Percentiles rank a stretch among this genome's conserved stretches.
These are phyloP conservation scores for Eucalyptus marginata DNA, from an alignment of 345 rosid genomes.

Conservation along the genomic window DNA sequence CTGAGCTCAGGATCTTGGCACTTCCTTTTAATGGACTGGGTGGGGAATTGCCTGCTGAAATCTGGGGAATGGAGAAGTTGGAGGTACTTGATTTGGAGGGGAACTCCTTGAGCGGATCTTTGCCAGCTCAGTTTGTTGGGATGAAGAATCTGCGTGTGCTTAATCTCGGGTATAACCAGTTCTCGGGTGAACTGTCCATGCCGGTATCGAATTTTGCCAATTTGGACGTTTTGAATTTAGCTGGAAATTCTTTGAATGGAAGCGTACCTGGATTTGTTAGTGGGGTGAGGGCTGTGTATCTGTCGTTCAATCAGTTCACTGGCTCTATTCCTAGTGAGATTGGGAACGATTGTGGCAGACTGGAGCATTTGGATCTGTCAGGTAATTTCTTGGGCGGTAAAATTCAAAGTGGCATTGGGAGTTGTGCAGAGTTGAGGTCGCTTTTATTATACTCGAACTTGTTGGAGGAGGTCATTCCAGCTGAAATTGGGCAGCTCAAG, in stretches of 20 bases:
- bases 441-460: slow-evolving; percentile 61
- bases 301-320: slow-evolving; percentile 42
- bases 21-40: slow-evolving; percentile 63
- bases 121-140: slow-evolving; percentile 41
- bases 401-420: slow-evolving; percentile 64
- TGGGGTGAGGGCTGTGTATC: slow-evolving; percentile 44
- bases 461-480: slow-evolving; percentile 69
- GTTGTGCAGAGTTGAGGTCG: slow-evolving; percentile 41
- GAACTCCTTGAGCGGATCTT: slow-evolving; percentile 29
- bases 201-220: slow-evolving; percentile 17
- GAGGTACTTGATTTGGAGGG: slow-evolving; percentile 92
- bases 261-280: slow-evolving; percentile 63
- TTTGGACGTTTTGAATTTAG: slow-evolving; percentile 60
- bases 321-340: slow-evolving; percentile 54
- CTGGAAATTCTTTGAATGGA: slow-evolving; percentile 70
- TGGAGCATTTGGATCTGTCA: slow-evolving; percentile 82
- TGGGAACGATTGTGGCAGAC: slow-evolving; percentile 54
- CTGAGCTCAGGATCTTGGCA: slow-evolving; percentile 62
- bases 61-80: slow-evolving; percentile 72
- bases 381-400: slow-evolving; percentile 58
- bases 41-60: slow-evolving; percentile 57
- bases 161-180: slow-evolving; percentile 68
- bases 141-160: slow-evolving; percentile 48
- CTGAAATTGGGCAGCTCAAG: slow-evolving; percentile 50
- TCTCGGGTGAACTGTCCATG: slow-evolving; percentile 51